Evolutionary conservation across 192 early-diverging fungal species (phyloP).

Genomic region (Funneliformis mosseae): DNA sequence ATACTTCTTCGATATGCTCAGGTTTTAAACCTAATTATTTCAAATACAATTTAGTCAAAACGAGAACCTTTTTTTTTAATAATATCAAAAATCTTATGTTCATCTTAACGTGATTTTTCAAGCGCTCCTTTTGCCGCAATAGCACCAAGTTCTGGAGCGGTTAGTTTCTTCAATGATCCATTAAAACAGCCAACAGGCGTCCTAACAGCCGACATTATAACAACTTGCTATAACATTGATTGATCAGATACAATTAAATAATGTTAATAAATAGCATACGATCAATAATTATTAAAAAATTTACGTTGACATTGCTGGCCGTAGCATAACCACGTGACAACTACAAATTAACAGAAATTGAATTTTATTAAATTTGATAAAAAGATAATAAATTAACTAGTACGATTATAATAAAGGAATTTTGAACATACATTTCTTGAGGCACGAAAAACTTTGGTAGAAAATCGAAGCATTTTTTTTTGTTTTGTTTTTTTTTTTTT

Average conservation of each 20-base stretch:
- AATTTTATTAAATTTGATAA: not conserved
- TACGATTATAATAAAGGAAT: too few relatives aligned
- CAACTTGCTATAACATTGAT: constrained; percentile 50
- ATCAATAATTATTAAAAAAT: not conserved
- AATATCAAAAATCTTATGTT: not conserved
- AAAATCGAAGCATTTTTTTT: not conserved
- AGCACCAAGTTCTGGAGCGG: constrained; percentile 84
- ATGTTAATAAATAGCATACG: too few relatives aligned
- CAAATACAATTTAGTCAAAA: not conserved
- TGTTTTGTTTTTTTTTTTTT: not conserved
- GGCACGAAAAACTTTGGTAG: not conserved
- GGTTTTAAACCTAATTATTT: constrained; percentile 63
- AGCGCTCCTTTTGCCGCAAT: constrained; percentile 85
- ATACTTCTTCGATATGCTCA: constrained; percentile 88
- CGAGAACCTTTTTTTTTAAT: not conserved
- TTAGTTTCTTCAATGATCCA: constrained; percentile 81
- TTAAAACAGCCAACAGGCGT: constrained; percentile 93
- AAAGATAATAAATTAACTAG: not conserved
- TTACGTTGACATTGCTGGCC: not conserved
- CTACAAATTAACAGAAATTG: not conserved
- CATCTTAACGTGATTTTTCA: constrained; percentile 69
- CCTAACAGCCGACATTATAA: constrained; percentile 72
- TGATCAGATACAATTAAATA: not conserved
- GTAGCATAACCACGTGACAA: constrained; percentile 1
- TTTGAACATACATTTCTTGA: not conserved